Evolutionary conservation across 1,284 basidiomycete genomes (phyloP).

Genomic region (Omphalotus olearius): DNA sequence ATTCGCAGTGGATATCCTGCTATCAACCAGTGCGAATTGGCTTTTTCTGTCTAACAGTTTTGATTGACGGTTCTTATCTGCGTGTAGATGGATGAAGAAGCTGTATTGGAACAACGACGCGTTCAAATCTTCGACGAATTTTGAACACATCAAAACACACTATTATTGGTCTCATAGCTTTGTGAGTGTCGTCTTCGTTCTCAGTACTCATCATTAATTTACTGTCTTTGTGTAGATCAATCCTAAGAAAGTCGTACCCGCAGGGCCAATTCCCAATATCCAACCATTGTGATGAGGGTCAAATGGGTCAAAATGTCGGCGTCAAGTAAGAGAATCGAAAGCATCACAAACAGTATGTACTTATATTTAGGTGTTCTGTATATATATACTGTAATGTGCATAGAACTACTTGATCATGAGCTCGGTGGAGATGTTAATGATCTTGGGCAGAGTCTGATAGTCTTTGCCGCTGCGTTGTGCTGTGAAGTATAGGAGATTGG

Average conservation of each 20-base stretch:
- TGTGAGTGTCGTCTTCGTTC: slow-evolving; percentile 28
- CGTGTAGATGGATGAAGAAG: slow-evolving; percentile 74
- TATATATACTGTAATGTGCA: no score
- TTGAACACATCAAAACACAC: slow-evolving; percentile 84
- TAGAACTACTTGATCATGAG: no score
- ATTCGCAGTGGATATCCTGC: slow-evolving; percentile 80
- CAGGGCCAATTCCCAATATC: slow-evolving; percentile 70
- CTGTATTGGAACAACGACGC: slow-evolving; percentile 90
- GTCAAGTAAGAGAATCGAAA: no score
- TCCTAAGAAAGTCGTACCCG: slow-evolving; percentile 69
- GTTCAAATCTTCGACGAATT: slow-evolving; percentile 87
- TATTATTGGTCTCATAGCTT: slow-evolving; percentile 74
- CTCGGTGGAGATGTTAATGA: no score
- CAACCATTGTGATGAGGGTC: slow-evolving; percentile 44
- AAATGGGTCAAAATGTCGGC: no score
- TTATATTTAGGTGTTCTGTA: no score
- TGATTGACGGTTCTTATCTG: neutral
- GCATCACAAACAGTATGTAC: no score
- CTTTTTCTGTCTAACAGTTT: neutral
- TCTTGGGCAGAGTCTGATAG: no score
- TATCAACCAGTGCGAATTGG: slow-evolving; percentile 57
- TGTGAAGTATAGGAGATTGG: no score
- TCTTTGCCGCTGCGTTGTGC: no score
- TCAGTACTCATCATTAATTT: neutral
- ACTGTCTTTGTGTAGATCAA: slow-evolving; percentile 50